Evolutionary conservation across 208 protist species (phyloP).

Genomic region (Leishmania mexicana): DNA sequence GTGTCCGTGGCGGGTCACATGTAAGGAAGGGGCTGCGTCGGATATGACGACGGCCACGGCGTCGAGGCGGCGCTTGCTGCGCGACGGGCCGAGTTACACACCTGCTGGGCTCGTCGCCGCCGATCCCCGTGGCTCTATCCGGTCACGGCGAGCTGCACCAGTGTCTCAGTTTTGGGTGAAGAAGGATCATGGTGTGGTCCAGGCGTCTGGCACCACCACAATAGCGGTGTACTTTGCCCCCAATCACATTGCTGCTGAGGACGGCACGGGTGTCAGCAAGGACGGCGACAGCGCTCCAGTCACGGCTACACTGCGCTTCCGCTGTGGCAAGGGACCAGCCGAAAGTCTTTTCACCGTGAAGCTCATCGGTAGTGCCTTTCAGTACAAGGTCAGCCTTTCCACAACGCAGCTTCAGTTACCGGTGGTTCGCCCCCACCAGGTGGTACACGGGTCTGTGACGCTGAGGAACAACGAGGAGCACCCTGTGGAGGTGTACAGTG

Average conservation of each 20-base stretch:
- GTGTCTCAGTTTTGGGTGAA: constrained; percentile 71
- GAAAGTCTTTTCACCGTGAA: constrained; percentile 53
- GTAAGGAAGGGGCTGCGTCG: constrained; percentile 32
- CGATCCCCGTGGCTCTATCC: neutral
- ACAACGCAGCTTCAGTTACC: constrained; percentile 65
- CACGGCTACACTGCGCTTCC: constrained; percentile 51
- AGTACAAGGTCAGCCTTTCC: constrained; percentile 47
- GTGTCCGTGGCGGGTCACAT: constrained; percentile 87
- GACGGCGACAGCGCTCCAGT: neutral
- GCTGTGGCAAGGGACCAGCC: constrained; percentile 54
- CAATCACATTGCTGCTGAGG: neutral
- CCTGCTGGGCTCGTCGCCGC: neutral
- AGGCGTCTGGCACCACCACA: constrained; percentile 50
- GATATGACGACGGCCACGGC: neutral
- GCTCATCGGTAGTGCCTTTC: constrained; percentile 38
- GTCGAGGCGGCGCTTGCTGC: neutral
- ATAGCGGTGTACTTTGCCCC: constrained; percentile 79
- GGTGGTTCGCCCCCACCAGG: constrained; percentile 74
- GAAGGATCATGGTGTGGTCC: constrained; percentile 69
- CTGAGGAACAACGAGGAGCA: constrained; percentile 87
- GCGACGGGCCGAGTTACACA: neutral
- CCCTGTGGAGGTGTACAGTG: constrained; percentile 89
- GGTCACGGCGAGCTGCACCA: neutral
- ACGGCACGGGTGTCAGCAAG: neutral
- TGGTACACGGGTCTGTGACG: constrained; percentile 56